Evolutionary conservation across 2,329 filamentous ascomycete species (phyloP).

Genomic region (Teratosphaeria gauchensis): DNA sequence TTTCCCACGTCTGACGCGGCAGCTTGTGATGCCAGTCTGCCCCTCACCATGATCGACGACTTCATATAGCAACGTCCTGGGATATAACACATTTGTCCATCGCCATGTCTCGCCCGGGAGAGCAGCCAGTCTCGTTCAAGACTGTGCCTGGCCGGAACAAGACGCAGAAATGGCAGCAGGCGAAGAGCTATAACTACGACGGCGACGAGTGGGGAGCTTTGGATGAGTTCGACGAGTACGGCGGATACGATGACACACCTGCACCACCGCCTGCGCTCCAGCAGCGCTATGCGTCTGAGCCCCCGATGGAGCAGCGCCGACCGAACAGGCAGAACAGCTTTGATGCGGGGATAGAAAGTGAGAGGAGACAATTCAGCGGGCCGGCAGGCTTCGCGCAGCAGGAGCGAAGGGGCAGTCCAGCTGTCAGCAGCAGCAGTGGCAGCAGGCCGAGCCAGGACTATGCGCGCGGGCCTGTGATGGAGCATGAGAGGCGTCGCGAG

Average conservation of each 20-base stretch:
- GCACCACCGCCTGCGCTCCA: slow-evolving; percentile 20
- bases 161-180: slow-evolving; percentile 91
- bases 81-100: background rate
- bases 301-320: slow-evolving; percentile 12
- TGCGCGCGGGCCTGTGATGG: background rate
- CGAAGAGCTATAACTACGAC: slow-evolving; percentile 76
- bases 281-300: slow-evolving; percentile 31
- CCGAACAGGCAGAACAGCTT: slow-evolving; percentile 41
- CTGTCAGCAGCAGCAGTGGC: slow-evolving; percentile 1
- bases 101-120: background rate
- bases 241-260: slow-evolving; percentile 34
- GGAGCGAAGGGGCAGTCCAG: slow-evolving; percentile 3
- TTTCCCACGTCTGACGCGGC: background rate
- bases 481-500: background rate
- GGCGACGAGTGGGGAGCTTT: slow-evolving; percentile 84
- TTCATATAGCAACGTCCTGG: background rate
- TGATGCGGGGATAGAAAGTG: slow-evolving; percentile 39
- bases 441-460: slow-evolving; percentile 5
- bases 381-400: slow-evolving; percentile 5
- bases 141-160: slow-evolving; percentile 81
- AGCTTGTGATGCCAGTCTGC: background rate
- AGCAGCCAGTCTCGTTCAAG: slow-evolving; percentile 54
- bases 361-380: slow-evolving; percentile 38
- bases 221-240: slow-evolving; percentile 48
- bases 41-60: background rate